phyloP scores from a whole-genome alignment of 2,329 filamentous ascomycete genomes.

The Trichoderma breve region DNA sequence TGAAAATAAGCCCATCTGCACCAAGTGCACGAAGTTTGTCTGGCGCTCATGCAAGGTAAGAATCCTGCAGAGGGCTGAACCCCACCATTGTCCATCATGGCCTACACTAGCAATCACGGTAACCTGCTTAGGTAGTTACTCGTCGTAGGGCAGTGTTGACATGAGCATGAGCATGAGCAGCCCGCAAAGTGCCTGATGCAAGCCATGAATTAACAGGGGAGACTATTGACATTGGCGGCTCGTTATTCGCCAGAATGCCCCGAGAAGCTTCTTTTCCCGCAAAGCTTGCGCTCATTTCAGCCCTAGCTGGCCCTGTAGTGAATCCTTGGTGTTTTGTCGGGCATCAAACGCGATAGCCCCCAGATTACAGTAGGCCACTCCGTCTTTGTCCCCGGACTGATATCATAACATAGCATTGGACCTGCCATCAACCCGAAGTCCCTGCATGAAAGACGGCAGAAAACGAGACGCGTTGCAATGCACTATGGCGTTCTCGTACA shows the following conservation, averaged over 20 bases:
- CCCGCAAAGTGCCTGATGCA: neutral
- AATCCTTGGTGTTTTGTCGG: neutral
- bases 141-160: neutral
- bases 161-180: neutral
- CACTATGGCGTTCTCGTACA: neutral
- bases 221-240: neutral
- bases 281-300: neutral
- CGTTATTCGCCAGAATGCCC: neutral
- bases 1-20: neutral
- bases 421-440: neutral
- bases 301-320: neutral
- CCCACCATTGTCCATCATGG: conserved; percentile 1
- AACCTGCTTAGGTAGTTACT: neutral
- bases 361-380: neutral
- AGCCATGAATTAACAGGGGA: neutral
- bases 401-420: neutral
- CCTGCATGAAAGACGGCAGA: neutral
- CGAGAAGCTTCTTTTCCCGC: neutral
- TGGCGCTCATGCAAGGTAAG: neutral
- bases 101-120: neutral
- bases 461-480: neutral
- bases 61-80: conserved; percentile 12
- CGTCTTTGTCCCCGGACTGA: neutral
- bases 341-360: neutral
- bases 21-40: neutral